These are phyloP conservation scores for Streptanthus diversifolius DNA, from an alignment of 345 rosid genomes.

Conservation along the genomic window DNA sequence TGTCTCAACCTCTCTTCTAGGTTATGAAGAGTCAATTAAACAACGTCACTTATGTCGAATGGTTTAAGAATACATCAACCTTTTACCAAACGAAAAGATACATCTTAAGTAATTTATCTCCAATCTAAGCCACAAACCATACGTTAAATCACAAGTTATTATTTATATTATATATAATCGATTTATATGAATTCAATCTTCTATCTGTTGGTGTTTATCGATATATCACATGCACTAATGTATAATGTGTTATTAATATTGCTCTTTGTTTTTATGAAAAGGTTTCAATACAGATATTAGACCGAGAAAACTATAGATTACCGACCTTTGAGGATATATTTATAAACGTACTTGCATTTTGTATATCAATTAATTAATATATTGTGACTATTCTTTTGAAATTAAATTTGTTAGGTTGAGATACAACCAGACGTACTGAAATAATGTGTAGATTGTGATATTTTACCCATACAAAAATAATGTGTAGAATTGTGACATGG, in stretches of 20 bases:
- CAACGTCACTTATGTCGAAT: slow-evolving; percentile 20
- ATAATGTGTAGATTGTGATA: slow-evolving; percentile 10
- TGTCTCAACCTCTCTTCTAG: slow-evolving; percentile 27
- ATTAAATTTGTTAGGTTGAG: slow-evolving; percentile 15
- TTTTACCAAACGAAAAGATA: neutral
- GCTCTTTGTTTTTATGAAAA: too few relatives aligned
- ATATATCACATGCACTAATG: neutral
- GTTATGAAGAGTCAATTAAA: slow-evolving; percentile 24
- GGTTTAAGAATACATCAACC: slow-evolving; percentile 1
- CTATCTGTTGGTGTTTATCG: neutral
- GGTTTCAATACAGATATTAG: too few relatives aligned
- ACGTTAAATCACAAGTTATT: neutral
- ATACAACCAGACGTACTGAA: neutral
- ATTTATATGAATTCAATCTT: neutral
- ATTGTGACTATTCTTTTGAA: neutral
- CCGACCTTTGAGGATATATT: neutral
- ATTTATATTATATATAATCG: neutral
- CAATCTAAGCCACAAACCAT: neutral
- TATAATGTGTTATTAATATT: neutral
- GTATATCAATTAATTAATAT: neutral
- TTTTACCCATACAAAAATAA: slow-evolving; percentile 9
- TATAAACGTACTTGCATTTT: neutral
- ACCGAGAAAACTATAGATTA: neutral
- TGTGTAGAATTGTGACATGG: neutral
- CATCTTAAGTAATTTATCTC: neutral